phyloP scores from a whole-genome alignment of 2,329 filamentous ascomycete genomes.

The Neoarthrinium moseri region DNA sequence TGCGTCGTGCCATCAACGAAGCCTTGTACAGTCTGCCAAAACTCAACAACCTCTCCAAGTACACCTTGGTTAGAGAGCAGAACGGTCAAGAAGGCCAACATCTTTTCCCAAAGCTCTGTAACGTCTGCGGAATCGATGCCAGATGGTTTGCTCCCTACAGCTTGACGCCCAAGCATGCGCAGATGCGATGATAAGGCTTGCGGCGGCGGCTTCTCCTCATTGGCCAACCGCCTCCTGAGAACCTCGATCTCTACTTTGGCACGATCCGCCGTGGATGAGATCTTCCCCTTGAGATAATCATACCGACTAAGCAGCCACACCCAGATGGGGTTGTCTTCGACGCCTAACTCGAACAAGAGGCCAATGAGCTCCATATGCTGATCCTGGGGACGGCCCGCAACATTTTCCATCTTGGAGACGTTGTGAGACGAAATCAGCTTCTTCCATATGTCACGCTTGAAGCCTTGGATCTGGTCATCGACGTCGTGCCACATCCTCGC shows the following conservation, averaged over 20 bases:
- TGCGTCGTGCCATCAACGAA: constrained; percentile 89
- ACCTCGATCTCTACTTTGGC: constrained; percentile 91
- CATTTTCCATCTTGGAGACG: constrained; percentile 47
- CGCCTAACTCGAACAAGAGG: constrained; percentile 86
- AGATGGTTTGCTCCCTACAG: constrained; percentile 57
- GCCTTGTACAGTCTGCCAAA: constrained; percentile 88
- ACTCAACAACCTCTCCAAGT: constrained; percentile 85
- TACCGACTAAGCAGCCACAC: constrained; percentile 90
- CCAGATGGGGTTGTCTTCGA: constrained; percentile 95
- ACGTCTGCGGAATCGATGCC: constrained; percentile 78
- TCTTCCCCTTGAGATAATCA: constrained; percentile 84
- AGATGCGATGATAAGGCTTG: constrained; percentile 74
- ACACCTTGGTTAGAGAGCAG: constrained; percentile 79
- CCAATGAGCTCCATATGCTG: constrained; percentile 88
- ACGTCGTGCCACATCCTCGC: constrained; percentile 96
- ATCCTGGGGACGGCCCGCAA: constrained; percentile 64
- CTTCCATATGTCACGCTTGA: constrained; percentile 90
- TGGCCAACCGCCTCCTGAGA: constrained; percentile 75
- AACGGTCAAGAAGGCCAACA: constrained; percentile 69
- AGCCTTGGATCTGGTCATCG: constrained; percentile 77
- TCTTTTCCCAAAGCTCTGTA: constrained; percentile 90
- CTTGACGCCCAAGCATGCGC: constrained; percentile 68
- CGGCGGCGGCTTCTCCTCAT: constrained; percentile 67
- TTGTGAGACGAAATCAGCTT: constrained; percentile 69
- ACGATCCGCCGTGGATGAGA: constrained; percentile 77